Conservation (phyloP, 1,284 basidiomycete genomes). For the Ganoderma meredithae region DNA sequence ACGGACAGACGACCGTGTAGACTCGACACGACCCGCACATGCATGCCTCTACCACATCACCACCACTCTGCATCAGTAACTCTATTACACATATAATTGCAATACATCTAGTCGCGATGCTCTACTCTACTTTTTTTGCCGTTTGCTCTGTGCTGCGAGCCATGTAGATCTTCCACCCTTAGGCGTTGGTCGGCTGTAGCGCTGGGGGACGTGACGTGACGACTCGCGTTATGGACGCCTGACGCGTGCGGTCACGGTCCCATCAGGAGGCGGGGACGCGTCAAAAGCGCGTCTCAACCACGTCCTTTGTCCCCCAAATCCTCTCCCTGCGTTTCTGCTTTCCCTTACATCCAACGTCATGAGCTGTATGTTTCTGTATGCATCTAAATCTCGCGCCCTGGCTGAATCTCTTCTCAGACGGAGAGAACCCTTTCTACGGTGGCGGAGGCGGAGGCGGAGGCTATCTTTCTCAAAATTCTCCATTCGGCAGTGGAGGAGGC, state of each 20-base stretch:
- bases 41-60: constrained; percentile 11
- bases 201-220: constrained; percentile 21
- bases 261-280: not conserved
- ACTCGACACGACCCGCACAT: constrained; percentile 26
- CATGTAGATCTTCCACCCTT: too few species aligned
- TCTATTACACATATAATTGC: constrained; percentile 25
- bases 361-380: constrained; percentile 37
- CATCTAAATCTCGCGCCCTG: too few species aligned
- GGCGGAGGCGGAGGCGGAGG: constrained; percentile 45
- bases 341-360: constrained; percentile 45
- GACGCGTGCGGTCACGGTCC: constrained; percentile 32
- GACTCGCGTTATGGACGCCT: constrained; percentile 11
- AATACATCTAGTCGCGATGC: constrained; percentile 18
- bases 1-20: constrained; percentile 24
- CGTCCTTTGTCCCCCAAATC: not conserved
- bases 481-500: constrained; percentile 49
- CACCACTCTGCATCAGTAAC: constrained; percentile 30
- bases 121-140: not conserved
- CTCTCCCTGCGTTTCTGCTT: not conserved
- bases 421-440: constrained; percentile 48
- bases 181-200: too few species aligned
- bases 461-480: constrained; percentile 53
- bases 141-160: too few species aligned
- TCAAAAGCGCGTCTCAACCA: not conserved
- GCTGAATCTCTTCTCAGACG: constrained; percentile 16